Evolutionary conservation across 345 rosid genomes (phyloP).

Genomic region (Eutrema heterophyllum): DNA sequence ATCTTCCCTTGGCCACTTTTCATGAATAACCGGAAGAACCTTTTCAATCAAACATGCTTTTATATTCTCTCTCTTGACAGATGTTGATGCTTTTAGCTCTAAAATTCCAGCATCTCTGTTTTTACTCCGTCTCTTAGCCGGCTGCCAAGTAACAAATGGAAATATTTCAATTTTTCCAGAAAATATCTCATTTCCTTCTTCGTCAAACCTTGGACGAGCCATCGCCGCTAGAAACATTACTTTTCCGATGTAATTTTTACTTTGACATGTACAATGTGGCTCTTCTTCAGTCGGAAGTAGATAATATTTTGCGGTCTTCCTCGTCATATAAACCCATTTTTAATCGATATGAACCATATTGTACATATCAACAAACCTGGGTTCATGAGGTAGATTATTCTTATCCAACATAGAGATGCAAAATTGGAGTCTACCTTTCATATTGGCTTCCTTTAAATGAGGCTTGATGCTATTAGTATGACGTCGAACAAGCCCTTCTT

Average conservation of each 20-base stretch:
- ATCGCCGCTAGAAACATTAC: background rate
- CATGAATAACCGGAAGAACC: background rate
- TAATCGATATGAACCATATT: background rate
- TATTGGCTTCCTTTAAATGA: background rate
- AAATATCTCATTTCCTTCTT: background rate
- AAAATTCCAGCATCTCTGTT: background rate
- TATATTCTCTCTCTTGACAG: background rate
- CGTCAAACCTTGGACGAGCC: background rate
- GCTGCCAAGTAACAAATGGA: background rate
- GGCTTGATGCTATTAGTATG: background rate
- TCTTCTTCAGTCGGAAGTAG: background rate
- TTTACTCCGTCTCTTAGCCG: background rate
- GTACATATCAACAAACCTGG: background rate
- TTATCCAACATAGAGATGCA: background rate
- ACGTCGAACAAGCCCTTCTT: background rate
- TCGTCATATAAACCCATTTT: background rate
- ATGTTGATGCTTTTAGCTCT: background rate
- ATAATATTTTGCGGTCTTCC: background rate
- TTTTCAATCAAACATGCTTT: background rate
- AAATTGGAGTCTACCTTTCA: background rate
- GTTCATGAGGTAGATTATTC: background rate
- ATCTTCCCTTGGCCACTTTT: background rate
- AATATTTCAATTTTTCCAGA: background rate
- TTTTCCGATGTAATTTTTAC: background rate
- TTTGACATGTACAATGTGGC: background rate